Percentiles rank a stretch among this genome's conserved stretches.
These are phyloP conservation scores for Salinomyces thailandicus DNA, from an alignment of 2,329 filamentous ascomycete species.

Conservation along the genomic window DNA sequence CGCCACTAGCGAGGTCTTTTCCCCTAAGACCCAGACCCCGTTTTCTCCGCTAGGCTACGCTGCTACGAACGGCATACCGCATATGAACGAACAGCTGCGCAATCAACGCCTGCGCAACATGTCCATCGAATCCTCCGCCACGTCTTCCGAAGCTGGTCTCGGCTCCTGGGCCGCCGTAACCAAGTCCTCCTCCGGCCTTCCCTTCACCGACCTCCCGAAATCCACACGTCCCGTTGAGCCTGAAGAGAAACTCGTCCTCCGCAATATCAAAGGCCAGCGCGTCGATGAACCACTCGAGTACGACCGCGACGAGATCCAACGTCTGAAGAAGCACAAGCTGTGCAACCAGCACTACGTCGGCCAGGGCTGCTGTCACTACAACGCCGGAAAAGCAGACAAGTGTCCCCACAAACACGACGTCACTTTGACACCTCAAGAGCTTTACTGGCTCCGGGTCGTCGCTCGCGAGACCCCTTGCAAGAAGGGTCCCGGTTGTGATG, in stretches of 20 bases:
- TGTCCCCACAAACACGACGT: slow-evolving; percentile 49
- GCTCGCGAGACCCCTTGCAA: slow-evolving; percentile 54
- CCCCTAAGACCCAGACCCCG: slow-evolving; percentile 10
- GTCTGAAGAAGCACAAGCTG: slow-evolving; percentile 51
- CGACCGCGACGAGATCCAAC: slow-evolving; percentile 47
- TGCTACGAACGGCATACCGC: not conserved
- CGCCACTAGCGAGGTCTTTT: slow-evolving; percentile 21
- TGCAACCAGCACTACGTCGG: slow-evolving; percentile 54
- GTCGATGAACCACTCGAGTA: slow-evolving; percentile 44
- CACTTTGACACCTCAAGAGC: slow-evolving; percentile 43
- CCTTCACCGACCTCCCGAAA: slow-evolving; percentile 11
- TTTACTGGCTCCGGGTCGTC: slow-evolving; percentile 45
- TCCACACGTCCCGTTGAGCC: not conserved
- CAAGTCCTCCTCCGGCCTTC: slow-evolving; percentile 8
- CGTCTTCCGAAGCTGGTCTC: slow-evolving; percentile 2
- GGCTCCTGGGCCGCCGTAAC: slow-evolving; percentile 8
- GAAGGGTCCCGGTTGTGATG: slow-evolving; percentile 47
- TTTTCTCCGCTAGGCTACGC: slow-evolving; percentile 1
- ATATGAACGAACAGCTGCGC: not conserved
- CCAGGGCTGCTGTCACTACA: slow-evolving; percentile 44
- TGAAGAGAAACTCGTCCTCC: slow-evolving; percentile 30
- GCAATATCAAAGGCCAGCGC: slow-evolving; percentile 50
- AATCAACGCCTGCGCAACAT: slow-evolving; percentile 4
- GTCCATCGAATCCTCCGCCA: slow-evolving; percentile 5
- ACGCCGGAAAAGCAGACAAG: slow-evolving; percentile 32